Base-by-base conservation (phyloP, 2,329 filamentous ascomycete genomes). In the Ophiocordyceps robertsii region DNA sequence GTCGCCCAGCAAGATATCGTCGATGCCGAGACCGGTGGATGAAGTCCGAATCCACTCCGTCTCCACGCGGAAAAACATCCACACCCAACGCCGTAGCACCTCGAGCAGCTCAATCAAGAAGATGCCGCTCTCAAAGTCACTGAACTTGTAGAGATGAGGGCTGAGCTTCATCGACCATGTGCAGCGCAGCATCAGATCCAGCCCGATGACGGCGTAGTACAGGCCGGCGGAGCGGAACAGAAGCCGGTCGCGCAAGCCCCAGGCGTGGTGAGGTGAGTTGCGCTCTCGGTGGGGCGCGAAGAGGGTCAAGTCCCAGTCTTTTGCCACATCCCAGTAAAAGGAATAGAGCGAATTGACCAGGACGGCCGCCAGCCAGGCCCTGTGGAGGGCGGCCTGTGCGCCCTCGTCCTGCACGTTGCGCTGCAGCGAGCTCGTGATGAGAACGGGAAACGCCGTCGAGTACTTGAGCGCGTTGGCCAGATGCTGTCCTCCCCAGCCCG, bases 311-410 rank as follows among this genome's bases (percentile, higher is more conserved):
- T 96, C 92, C 92, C 92, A 98, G 68, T 98, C 92, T 66, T 89
- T 92, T 43, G 86, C 74, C 29, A 96, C 80, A 55, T 98, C 92
- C 92, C 92, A 98, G 70, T 92, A 98, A 67, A 96, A 96, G n/a
- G 84, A 88, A 65, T 95, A 98, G 37, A 84, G 69, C 13, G 86
- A 93, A 61, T 98, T 95, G 53, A 92, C 57, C 30, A 87, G 67
- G 29, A 86, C 83, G 37, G 82, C 82, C 31, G 73, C 63, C 29
- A 93, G 67, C 80, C 86, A 92, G 39, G 67, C 65, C 35, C 67
- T 67, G 58, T 76, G 73, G 44, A 75, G 56, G 1, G 58, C 54
- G 3, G 65, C 58, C 47, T 63, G 61, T 6, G 66, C 61, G 31
- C 58, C 57, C 13, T 62, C 62, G 35, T 59, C 53, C 30, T 58